Base-by-base conservation (phyloP, 257 asterid genomes). In the Rauvolfia tetraphylla region DNA sequence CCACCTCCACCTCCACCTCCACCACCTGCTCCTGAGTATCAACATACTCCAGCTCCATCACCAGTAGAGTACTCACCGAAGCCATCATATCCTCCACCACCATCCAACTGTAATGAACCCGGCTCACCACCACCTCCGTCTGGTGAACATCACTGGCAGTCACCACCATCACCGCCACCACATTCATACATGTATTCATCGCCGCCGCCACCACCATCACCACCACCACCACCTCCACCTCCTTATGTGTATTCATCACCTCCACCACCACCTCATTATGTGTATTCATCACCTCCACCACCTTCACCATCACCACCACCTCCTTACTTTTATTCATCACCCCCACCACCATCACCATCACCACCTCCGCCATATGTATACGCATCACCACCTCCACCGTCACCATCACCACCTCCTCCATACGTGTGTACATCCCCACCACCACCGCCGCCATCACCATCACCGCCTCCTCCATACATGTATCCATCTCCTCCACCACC, bases 261-360 rank as follows among this genome's bases (percentile, higher is more conserved):
- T 3, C 83, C 85, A 11, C 71, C 83, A 34, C 80, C 76, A 46
- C 36, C 83, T 1, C 84, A 86, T 38, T 71, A 79, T 12, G 31
- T 61, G 0, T 53, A 81, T 0, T 56, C 83, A 8, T 82, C 86
- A 0, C 86, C 87, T 0, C 81, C 86, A 0, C 83, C 91, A 0
- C 73, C 91, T 0, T 73, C 87, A 0, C 76, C 89, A 0, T 81
- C 92, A n/a, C n/a, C n/a, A n/a, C n/a, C n/a, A n/a, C n/a, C n/a
- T n/a, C n/a, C n/a, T n/a, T n/a, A n/a, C n/a, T n/a, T n/a, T n/a
- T n/a, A n/a, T n/a, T n/a, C n/a, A n/a, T n/a, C n/a, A n/a, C n/a
- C n/a, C n/a, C n/a, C n/a, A n/a, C n/a, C n/a, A 0, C 73, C 91
- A 1, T 73, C 87, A 0, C 76, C 89, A 0, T 81, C 92, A n/a